Conservation (phyloP, 2,329 filamentous ascomycete genomes). For the Curvularia verruculosa region DNA sequence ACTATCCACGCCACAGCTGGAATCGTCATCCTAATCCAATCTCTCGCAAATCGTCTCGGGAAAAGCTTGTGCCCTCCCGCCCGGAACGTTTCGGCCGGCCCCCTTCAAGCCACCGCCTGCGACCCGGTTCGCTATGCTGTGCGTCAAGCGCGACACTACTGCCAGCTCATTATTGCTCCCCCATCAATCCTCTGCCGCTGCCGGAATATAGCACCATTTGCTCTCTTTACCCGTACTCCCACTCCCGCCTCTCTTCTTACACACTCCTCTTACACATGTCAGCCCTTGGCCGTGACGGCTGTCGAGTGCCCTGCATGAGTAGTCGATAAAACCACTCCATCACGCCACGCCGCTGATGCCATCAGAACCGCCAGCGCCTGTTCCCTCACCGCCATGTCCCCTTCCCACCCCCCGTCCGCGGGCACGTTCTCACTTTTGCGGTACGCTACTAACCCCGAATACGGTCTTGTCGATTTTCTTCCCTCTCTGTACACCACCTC, state of each 20-base stretch:
- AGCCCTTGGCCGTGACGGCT: constrained; percentile 6
- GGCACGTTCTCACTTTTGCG: constrained; percentile 2
- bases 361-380: constrained; percentile 7
- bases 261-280: constrained; percentile 4
- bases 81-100: constrained; percentile 4
- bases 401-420: neutral
- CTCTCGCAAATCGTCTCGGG: constrained; percentile 7
- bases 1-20: constrained; percentile 3
- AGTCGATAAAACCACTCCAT: constrained; percentile 8
- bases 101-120: constrained; percentile 3
- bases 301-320: constrained; percentile 17
- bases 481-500: constrained; percentile 4
- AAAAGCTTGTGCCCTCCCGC: constrained; percentile 15
- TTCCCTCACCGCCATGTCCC: constrained; percentile 18
- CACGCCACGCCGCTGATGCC: constrained; percentile 19
- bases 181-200: constrained; percentile 3
- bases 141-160: constrained; percentile 7
- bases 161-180: constrained; percentile 7
- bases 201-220: constrained; percentile 4
- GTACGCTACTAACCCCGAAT: constrained; percentile 2
- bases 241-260: neutral
- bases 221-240: constrained; percentile 7
- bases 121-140: constrained; percentile 1
- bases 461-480: constrained; percentile 3
- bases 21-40: neutral